Base-by-base conservation (phyloP, 1,284 basidiomycete genomes). In the Mycena citricolor region DNA sequence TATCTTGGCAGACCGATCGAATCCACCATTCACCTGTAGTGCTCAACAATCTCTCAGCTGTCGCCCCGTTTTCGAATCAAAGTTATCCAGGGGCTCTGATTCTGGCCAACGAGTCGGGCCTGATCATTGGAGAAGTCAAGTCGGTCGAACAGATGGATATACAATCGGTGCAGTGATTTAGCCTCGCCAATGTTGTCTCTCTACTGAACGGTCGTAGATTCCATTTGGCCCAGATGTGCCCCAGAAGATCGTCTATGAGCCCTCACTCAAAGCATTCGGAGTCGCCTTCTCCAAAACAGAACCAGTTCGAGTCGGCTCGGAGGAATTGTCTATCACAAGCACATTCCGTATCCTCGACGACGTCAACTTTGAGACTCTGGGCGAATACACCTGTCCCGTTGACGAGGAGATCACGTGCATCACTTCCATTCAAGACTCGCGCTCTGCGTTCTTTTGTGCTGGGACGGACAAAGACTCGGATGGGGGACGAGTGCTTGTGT, bases 81-180 rank as follows among this genome's bases (percentile, higher is more conserved):
- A 54, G 58, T 4, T 79, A 80, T 58, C 65, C 67, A 8, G 69
- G 74, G 3, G 79, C 79, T 3, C 59, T 90, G 6, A 60, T 86
- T 10, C 61, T 90, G 14, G 79, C 80, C 2, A 76, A 78, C 2
- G 56, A 70, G 0, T 70, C 71, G 4, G 71, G 77, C 1, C 62
- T 94, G 8, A 63, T 77, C 34, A 76, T 94, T 32, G 86, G 86
- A 8, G 70, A 68, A 13, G 70, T 91, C 12, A 69, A 70, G n/a
- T 79, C 83, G 44, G 67, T 91, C 8, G 83, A 89, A 57, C 90
- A 89, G 66, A 74, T 92, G 61, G 87, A 93, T 54, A 83, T 94
- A 28, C 79, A 83, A 49, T 79, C 88, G 23, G 86, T 91, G 59
- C 48, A 77, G 8, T 22, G 26, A 14, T 44, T 29, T 43, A 14